phyloP scores from a whole-genome alignment of 192 early-diverging fungal species.

The Mortierella antarctica region DNA sequence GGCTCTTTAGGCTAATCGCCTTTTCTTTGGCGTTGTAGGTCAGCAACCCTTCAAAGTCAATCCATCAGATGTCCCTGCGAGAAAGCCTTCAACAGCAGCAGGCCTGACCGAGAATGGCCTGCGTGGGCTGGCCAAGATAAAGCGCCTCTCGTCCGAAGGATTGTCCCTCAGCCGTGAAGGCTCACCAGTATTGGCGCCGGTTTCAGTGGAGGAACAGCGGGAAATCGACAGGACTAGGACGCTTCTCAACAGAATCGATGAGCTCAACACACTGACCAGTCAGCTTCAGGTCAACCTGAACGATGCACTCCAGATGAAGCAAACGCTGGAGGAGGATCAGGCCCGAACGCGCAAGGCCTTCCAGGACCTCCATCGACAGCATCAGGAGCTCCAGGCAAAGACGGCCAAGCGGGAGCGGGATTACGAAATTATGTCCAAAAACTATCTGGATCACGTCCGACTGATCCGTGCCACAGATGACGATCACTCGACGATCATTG shows the following conservation, averaged over 20 bases:
- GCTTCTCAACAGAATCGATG: constrained; percentile 24
- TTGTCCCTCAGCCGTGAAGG: constrained; percentile 15
- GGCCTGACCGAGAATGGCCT: constrained; percentile 18
- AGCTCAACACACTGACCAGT: constrained; percentile 14
- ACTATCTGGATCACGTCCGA: constrained; percentile 46
- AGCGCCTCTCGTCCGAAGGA: constrained; percentile 26
- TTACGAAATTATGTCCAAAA: constrained; percentile 51
- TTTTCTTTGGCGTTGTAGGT: neutral
- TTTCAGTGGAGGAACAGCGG: neutral
- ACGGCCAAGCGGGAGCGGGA: constrained; percentile 22
- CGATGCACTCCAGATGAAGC: neutral
- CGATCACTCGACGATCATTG: constrained; percentile 45
- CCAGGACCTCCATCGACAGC: constrained; percentile 12
- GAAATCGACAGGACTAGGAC: neutral
- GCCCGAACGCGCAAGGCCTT: constrained; percentile 1
- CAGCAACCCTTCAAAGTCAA: constrained; percentile 31
- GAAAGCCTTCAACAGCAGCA: constrained; percentile 12
- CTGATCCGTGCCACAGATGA: constrained; percentile 45
- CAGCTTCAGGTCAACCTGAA: constrained; percentile 16
- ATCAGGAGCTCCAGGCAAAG: constrained; percentile 25
- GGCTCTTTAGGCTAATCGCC: neutral
- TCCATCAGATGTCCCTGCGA: constrained; percentile 8
- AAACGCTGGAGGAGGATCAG: constrained; percentile 2
- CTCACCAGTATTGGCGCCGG: constrained; percentile 20
- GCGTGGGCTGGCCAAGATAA: constrained; percentile 18